Base-by-base conservation (phyloP, 2,329 filamentous ascomycete genomes). In the Orbilia oligospora region DNA sequence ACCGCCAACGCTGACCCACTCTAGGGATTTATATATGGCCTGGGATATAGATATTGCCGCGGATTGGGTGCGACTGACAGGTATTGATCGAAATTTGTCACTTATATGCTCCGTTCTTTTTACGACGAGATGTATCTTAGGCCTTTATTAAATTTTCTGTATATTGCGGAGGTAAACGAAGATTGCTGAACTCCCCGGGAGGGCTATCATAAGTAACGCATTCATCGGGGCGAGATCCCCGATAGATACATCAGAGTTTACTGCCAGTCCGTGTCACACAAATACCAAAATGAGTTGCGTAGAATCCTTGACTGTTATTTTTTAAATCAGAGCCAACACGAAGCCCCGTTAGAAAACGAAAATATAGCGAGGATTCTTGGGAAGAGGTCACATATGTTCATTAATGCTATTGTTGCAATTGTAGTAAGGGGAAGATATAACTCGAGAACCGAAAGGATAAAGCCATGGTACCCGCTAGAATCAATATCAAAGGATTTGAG, bases 141-240 rank as follows among this genome's bases (percentile, higher is more conserved):
- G 48, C 48, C 48, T 51, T 51, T 51, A 51, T 51, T 51, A 51
- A 51, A n/a, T 51, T 51, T 51, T 51, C 20, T 51, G 48, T 51
- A 24, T 24, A 51, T 51, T 51, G 24, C 48, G 48, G 20, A 51
- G 48, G 48, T 24, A 24, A 51, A 51, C 18, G 48, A 51, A 51
- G 48, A 51, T 51, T 24, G 18, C 48, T 51, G 48, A 51, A 51
- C 14, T 24, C 48, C 48, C 18, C 48, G 12, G 20, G 48, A 51
- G 48, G 48, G 48, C 20, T 51, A 51, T 51, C 18, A 24, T 24
- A 51, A 51, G 48, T 24, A 51, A 51, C 48, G 12, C 48, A 24
- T 24, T 24, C 48, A 51, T 24, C 18, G 27, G 20, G 48, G 48
- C 48, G 24, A 51, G 20, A 9, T 24, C 18, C n/a, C 48, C 9